A percentile compares a stretch with the other conserved stretches of the same genome.
Evolutionary conservation across 179 eudicot genomes (phyloP).

Genomic region (Patellifolia procumbens): DNA sequence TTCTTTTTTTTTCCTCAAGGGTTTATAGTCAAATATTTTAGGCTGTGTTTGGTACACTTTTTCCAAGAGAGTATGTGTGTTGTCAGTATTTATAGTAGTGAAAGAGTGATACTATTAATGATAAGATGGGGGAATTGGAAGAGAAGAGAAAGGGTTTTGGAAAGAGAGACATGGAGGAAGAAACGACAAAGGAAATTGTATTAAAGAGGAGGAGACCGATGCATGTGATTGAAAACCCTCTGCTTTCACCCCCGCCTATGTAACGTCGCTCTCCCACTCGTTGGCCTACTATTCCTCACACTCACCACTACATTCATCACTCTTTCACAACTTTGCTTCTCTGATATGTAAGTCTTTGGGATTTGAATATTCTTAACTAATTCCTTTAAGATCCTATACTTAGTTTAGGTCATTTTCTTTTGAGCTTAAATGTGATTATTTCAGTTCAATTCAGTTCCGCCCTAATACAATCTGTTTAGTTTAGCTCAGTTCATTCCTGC

Average conservation of each 20-base stretch:
- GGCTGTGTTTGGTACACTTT: background rate
- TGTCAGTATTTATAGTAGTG: constrained; percentile 2
- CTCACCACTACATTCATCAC: background rate
- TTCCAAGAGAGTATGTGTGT: too few relatives aligned
- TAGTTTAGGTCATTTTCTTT: too few relatives aligned
- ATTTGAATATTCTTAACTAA: background rate
- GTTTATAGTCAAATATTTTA: background rate
- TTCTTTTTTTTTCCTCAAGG: background rate
- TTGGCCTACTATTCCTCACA: constrained; percentile 12
- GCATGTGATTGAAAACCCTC: constrained; percentile 28
- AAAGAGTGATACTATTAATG: background rate
- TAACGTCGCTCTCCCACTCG: constrained; percentile 26
- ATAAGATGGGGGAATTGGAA: constrained; percentile 13
- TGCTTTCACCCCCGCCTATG: constrained; percentile 19
- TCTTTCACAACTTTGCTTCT: background rate
- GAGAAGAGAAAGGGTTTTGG: constrained; percentile 6
- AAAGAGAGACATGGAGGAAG: constrained; percentile 24
- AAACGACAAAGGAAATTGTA: constrained; percentile 22
- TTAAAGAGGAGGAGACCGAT: constrained; percentile 29
- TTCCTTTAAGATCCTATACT: too few relatives aligned
- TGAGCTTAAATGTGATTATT: too few relatives aligned
- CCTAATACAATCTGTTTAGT: too few relatives aligned
- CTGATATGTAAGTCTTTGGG: background rate
- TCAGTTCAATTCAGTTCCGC: too few relatives aligned
- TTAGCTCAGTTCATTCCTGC: too few relatives aligned